Conservation (phyloP, 768 basidiomycete genomes). For the Auriscalpium vulgare region DNA sequence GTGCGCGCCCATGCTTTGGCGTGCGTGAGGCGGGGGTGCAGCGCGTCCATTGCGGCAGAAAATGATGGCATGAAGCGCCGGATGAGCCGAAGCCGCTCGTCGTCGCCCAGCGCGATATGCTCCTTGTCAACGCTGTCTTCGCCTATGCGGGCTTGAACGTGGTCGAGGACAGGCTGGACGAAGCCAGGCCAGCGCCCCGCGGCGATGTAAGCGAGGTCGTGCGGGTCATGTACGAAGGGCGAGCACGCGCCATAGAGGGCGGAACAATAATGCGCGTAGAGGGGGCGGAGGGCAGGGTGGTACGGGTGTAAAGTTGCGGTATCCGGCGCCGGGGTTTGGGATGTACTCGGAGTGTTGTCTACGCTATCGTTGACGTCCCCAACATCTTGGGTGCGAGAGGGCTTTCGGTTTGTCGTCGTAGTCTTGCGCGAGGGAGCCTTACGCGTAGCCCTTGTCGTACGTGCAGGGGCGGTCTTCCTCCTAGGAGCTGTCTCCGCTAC, state of each 20-base stretch:
- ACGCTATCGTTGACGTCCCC: too few relatives aligned
- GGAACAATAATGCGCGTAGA: conserved; percentile 58
- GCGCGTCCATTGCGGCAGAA: conserved; percentile 50
- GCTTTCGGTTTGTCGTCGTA: too few relatives aligned
- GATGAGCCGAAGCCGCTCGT: conserved; percentile 58
- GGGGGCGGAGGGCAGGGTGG: conserved; percentile 44
- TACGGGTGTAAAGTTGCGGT: conserved; percentile 26
- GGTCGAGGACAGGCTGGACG: conserved; percentile 56
- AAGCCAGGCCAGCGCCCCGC: conserved; percentile 80
- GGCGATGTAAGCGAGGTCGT: conserved; percentile 69
- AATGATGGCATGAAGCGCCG: conserved; percentile 58
- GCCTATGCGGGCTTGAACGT: not conserved
- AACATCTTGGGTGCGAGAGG: too few relatives aligned
- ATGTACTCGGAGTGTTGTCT: too few relatives aligned
- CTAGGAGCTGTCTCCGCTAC: too few relatives aligned
- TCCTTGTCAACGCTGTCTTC: conserved; percentile 16
- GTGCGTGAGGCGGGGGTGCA: conserved; percentile 62
- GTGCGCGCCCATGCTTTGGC: conserved; percentile 53
- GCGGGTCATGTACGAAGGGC: conserved; percentile 55
- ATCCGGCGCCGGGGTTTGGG: not conserved
- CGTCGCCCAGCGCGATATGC: conserved; percentile 15
- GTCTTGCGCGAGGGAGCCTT: too few relatives aligned
- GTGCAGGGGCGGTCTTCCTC: too few relatives aligned
- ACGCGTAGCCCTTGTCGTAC: too few relatives aligned
- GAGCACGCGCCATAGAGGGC: conserved; percentile 54